Evolutionary conservation across 2,329 filamentous ascomycete genomes (phyloP).

Genomic region (Capronia americana): DNA sequence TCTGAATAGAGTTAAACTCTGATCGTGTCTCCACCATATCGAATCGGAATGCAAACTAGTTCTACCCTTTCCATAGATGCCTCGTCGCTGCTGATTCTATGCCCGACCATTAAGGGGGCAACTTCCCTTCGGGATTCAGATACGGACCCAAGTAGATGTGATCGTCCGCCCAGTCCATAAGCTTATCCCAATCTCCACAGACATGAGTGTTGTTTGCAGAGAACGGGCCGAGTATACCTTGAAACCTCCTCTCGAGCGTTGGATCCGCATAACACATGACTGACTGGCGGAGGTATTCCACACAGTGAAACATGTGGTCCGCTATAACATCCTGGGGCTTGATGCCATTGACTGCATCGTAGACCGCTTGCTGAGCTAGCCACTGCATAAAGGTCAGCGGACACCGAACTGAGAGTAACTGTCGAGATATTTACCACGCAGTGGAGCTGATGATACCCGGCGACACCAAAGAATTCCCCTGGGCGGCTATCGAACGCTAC

Average conservation of each 20-base stretch:
- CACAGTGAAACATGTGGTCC: conserved; percentile 16
- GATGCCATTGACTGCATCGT: conserved; percentile 9
- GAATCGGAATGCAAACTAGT: too few relatives aligned
- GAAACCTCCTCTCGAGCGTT: conserved; percentile 7
- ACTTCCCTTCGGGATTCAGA: conserved; percentile 5
- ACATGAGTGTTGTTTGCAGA: conserved; percentile 15
- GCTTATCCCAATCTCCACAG: conserved; percentile 14
- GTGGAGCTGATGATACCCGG: conserved; percentile 13
- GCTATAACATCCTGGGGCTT: conserved; percentile 9
- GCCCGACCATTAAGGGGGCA: not conserved
- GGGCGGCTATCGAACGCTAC: conserved; percentile 13
- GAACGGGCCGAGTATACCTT: conserved; percentile 10
- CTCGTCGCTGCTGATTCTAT: not conserved
- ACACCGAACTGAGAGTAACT: not conserved
- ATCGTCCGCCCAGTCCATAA: conserved; percentile 17
- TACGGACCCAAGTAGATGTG: conserved; percentile 17
- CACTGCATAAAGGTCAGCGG: not conserved
- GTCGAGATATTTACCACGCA: conserved; percentile 7
- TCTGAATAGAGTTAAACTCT: too few relatives aligned
- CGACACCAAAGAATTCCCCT: conserved; percentile 14
- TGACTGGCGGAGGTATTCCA: conserved; percentile 15
- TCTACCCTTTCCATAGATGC: too few relatives aligned
- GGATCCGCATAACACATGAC: conserved; percentile 15
- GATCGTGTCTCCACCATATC: too few relatives aligned
- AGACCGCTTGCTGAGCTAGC: conserved; percentile 7